Evolutionary conservation across 768 basidiomycete genomes (phyloP).

Genomic region (Lactarius vividus): DNA sequence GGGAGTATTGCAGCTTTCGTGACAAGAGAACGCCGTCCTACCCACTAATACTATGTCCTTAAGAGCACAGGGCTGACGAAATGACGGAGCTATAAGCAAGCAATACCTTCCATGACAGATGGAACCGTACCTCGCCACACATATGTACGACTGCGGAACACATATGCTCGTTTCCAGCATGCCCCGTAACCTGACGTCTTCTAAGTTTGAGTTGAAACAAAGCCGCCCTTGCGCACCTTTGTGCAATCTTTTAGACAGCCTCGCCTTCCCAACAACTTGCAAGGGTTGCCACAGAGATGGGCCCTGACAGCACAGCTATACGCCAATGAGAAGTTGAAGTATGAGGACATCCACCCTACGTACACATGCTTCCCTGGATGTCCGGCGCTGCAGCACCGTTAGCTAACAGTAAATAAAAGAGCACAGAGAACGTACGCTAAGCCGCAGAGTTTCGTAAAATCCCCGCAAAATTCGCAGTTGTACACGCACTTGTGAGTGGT

Average conservation of each 20-base stretch:
- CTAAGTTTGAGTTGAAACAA: background rate
- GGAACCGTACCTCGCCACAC: constrained; percentile 51
- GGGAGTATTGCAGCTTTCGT: constrained; percentile 13
- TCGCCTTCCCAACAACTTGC: constrained; percentile 43
- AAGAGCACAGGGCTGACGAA: constrained; percentile 24
- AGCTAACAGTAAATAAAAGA: background rate
- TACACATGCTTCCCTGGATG: constrained; percentile 57
- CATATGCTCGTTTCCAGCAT: constrained; percentile 47
- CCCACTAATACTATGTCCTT: constrained; percentile 2
- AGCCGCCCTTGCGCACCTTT: constrained; percentile 39
- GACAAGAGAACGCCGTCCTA: constrained; percentile 21
- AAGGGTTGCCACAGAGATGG: constrained; percentile 56
- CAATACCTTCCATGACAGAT: too few relatives aligned
- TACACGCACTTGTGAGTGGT: constrained; percentile 48
- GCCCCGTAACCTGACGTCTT: constrained; percentile 43
- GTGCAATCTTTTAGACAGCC: constrained; percentile 55
- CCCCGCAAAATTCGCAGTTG: constrained; percentile 43
- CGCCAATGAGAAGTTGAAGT: background rate
- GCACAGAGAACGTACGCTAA: constrained; percentile 41
- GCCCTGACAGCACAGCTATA: constrained; percentile 45
- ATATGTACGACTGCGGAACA: constrained; percentile 54
- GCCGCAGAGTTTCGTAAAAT: constrained; percentile 42
- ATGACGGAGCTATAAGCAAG: background rate
- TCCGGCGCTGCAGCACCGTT: constrained; percentile 44
- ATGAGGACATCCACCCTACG: constrained; percentile 19